These are phyloP conservation scores for Colletotrichum shisoi DNA, from an alignment of 2,329 filamentous ascomycete species.

Conservation along the genomic window DNA sequence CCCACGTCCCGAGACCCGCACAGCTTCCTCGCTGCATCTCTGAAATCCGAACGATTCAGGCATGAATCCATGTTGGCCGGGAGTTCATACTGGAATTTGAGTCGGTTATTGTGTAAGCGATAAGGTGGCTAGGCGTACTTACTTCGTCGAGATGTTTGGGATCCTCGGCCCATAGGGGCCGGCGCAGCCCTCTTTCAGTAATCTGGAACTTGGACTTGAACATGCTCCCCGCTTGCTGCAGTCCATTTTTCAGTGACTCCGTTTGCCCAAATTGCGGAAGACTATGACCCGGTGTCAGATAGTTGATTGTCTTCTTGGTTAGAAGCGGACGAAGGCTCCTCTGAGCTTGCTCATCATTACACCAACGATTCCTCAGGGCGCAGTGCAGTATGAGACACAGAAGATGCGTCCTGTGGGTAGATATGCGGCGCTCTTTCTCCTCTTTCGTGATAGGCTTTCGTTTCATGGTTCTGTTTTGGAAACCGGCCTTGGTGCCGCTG, in stretches of 20 bases:
- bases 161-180: constrained; percentile 78
- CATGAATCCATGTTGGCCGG: constrained; percentile 72
- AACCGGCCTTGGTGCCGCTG: constrained; percentile 46
- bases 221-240: constrained; percentile 71
- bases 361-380: constrained; percentile 84
- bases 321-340: constrained; percentile 70
- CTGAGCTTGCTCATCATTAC: constrained; percentile 78
- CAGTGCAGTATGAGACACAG: constrained; percentile 83
- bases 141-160: constrained; percentile 67
- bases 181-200: constrained; percentile 73
- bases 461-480: constrained; percentile 50
- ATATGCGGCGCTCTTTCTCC: constrained; percentile 66
- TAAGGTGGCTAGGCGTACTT: constrained; percentile 42
- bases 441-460: constrained; percentile 63
- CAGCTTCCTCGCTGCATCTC: constrained; percentile 70
- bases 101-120: constrained; percentile 30
- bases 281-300: constrained; percentile 72
- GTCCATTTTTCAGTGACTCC: constrained; percentile 78
- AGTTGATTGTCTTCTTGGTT: constrained; percentile 68
- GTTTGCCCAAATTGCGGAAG: constrained; percentile 78
- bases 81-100: constrained; percentile 58
- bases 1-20: constrained; percentile 88
- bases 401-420: constrained; percentile 87
- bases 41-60: constrained; percentile 76
- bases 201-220: constrained; percentile 77